Conservation (phyloP, 371 early-diverging fungal genomes). For the Mucor plumbeus region DNA sequence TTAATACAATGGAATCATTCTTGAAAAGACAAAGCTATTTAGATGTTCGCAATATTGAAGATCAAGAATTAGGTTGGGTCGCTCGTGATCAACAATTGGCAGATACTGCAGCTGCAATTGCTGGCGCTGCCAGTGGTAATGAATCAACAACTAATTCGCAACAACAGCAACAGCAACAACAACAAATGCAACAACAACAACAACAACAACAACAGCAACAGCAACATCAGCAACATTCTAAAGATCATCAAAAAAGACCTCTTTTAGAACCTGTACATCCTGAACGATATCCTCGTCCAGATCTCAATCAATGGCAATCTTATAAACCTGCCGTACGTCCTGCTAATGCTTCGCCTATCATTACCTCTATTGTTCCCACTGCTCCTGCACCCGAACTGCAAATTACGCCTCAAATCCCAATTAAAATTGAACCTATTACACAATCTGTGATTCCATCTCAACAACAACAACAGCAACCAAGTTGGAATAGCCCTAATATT, state of each 20-base stretch:
- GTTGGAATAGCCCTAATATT: neutral
- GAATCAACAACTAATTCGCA: neutral
- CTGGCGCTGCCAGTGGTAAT: neutral
- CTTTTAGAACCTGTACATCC: conserved; percentile 74
- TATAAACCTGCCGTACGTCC: conserved; percentile 66
- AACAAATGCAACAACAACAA: conserved; percentile 1
- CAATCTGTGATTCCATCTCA: conserved; percentile 14
- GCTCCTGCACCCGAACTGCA: conserved; percentile 3
- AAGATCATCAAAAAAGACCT: conserved; percentile 49
- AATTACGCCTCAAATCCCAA: neutral
- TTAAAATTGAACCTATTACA: conserved; percentile 5
- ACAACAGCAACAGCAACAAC: neutral
- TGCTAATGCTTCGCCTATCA: conserved; percentile 16
- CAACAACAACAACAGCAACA: conserved; percentile 12
- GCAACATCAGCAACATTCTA: conserved; percentile 14
- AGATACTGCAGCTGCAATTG: conserved; percentile 9
- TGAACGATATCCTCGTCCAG: conserved; percentile 79
- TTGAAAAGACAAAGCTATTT: conserved; percentile 71
- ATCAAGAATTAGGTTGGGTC: conserved; percentile 56
- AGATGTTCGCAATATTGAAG: conserved; percentile 61
- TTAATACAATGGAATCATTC: conserved; percentile 57
- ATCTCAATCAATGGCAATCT: conserved; percentile 74
- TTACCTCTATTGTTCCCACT: conserved; percentile 13
- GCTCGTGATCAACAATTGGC: conserved; percentile 9
- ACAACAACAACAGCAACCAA: conserved; percentile 15